Evolutionary conservation across 2,329 filamentous ascomycete genomes (phyloP), one percentile per base, ranked within the genome.

Genomic region (Penicillium oxalicum): DNA sequence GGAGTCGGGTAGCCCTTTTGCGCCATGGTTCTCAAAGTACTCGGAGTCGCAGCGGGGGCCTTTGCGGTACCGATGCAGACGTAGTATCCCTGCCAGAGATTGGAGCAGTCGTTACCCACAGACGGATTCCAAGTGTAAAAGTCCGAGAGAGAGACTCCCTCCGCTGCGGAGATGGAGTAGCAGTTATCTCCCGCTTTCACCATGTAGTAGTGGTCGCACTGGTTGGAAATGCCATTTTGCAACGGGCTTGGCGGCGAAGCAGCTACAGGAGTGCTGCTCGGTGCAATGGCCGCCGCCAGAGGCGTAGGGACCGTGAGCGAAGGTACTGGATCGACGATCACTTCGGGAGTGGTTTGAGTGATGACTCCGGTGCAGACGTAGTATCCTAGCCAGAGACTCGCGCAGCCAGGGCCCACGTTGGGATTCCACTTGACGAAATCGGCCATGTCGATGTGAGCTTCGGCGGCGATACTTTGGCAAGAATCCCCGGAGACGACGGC

Each of bases 351-450:
- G 9, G 36, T 24, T 13, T 13, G 36, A 9, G 36, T 38, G 36
- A 38, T 38, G 36, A 40, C 24, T 12, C 38, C 5, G 9, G 25
- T 40, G n/a, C 38, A 40, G 9, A 58, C 54, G 43, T 57, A 60
- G 25, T 52, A 44, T 27, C 42, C 50, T 0, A 52, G 40, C 36
- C 43, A 37, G 7, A 61, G 46, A n/a, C 25, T 33, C 1, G 41
- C 12, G 32, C 57, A 61, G 26, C 51, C 48, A 5, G 11, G 45
- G 0, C 45, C 44, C 2, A 60, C 51, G 2, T 44, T 48, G 4
- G 57, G 56, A 27, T 61, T 61, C 59, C 56, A 60, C 6, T 44
- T 9, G 12, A 54, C 43, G 35, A 61, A 56, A 6, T 54, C 44
- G 9, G 18, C 33, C 9, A 40, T 26, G 8, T 42, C 11, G 27